These are phyloP conservation scores for Cardamine resedifolia DNA, from an alignment of 345 rosid genomes.

Conservation along the genomic window DNA sequence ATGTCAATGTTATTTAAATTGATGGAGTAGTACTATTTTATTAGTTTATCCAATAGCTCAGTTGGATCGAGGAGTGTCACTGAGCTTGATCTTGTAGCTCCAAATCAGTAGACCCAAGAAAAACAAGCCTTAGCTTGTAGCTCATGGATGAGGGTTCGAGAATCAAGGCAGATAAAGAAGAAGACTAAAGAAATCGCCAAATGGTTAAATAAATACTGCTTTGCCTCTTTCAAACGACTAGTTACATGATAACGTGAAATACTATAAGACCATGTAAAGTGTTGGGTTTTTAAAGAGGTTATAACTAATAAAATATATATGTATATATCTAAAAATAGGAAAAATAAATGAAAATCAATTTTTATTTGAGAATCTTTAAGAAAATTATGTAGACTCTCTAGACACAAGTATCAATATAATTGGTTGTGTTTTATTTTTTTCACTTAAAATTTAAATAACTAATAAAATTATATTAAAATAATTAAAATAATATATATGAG, in stretches of 20 bases:
- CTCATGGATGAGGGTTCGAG: conserved; percentile 3
- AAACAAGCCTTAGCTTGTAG: not conserved
- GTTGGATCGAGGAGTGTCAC: not conserved
- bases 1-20: not conserved
- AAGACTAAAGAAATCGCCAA: not conserved
- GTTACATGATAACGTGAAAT: conserved; percentile 16
- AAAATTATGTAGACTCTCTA: too few species aligned
- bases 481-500: too few species aligned
- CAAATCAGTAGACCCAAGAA: not conserved
- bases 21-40: not conserved
- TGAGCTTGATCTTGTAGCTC: not conserved
- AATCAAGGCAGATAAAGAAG: not conserved
- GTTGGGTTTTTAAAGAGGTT: too few species aligned
- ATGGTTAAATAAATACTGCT: not conserved
- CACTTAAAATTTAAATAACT: too few species aligned
- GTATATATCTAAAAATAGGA: too few species aligned
- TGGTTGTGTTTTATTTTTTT: too few species aligned
- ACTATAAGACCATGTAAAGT: too few species aligned
- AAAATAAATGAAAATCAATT: too few species aligned
- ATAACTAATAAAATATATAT: too few species aligned
- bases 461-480: too few species aligned
- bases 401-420: too few species aligned
- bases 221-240: conserved; percentile 20
- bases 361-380: too few species aligned
- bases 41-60: not conserved